These are phyloP conservation scores for Lecanicillium sp. DNA, from an alignment of 2,329 filamentous ascomycete genomes.

Conservation along the genomic window DNA sequence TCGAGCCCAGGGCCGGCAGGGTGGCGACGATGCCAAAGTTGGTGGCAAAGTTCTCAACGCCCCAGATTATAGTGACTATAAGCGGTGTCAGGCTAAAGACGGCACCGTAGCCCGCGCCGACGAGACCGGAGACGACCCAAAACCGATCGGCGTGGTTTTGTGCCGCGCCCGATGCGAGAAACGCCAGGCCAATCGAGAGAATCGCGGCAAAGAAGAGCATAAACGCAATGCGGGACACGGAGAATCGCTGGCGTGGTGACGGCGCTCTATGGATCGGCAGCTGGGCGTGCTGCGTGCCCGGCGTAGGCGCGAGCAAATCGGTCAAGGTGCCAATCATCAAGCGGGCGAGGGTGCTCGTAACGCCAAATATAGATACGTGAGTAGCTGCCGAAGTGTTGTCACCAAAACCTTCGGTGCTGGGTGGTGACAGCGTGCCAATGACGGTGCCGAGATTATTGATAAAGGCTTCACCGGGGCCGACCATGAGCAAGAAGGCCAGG, in stretches of 20 bases:
- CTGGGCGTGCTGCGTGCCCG: constrained; percentile 50
- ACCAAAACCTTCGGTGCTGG: constrained; percentile 33
- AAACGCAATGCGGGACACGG: constrained; percentile 71
- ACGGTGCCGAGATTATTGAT: constrained; percentile 96
- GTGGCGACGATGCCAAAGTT: constrained; percentile 96
- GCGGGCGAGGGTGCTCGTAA: constrained; percentile 84
- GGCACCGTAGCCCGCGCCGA: constrained; percentile 89
- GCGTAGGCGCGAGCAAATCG: constrained; percentile 71
- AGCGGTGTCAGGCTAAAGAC: constrained; percentile 86
- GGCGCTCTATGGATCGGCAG: constrained; percentile 21
- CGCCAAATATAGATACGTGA: constrained; percentile 85
- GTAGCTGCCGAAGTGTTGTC: constrained; percentile 61
- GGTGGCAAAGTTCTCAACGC: constrained; percentile 95
- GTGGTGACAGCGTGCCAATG: constrained; percentile 73
- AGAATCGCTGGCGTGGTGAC: constrained; percentile 34
- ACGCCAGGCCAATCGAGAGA: constrained; percentile 66
- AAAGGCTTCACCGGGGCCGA: constrained; percentile 93
- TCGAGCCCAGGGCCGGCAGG: constrained; percentile 79
- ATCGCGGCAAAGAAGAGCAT: constrained; percentile 68
- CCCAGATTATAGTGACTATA: constrained; percentile 95
- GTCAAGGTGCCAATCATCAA: constrained; percentile 85
- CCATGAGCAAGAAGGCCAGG: constrained; percentile 82
- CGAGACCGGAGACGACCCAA: constrained; percentile 74
- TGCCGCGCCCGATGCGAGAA: constrained; percentile 68
- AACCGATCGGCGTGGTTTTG: constrained; percentile 73